These are phyloP conservation scores for Arthrobotrys sinensis DNA, from an alignment of 2,329 filamentous ascomycete species.

Conservation along the genomic window DNA sequence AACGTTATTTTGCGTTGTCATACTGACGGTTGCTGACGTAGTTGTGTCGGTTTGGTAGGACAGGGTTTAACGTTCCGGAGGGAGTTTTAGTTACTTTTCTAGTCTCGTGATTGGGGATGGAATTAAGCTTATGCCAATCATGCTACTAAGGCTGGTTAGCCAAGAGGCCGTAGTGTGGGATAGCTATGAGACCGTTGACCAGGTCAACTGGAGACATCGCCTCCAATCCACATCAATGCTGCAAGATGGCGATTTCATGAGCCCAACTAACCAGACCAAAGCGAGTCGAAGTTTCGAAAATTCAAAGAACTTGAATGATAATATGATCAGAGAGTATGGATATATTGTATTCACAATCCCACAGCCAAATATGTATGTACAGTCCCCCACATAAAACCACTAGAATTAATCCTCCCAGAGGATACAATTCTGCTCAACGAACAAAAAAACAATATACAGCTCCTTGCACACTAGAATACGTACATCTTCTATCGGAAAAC, in stretches of 20 bases:
- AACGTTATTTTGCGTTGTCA: constrained; percentile 61
- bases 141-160: too few species aligned
- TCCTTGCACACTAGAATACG: not conserved
- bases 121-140: too few species aligned
- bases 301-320: not conserved
- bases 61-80: not conserved
- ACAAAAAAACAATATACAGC: constrained; percentile 5
- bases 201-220: too few species aligned
- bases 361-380: constrained; percentile 9
- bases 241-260: too few species aligned
- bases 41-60: not conserved
- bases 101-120: too few species aligned
- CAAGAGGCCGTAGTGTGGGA: too few species aligned
- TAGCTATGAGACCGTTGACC: too few species aligned
- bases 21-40: constrained; percentile 50
- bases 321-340: not conserved
- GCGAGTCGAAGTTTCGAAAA: too few species aligned
- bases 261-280: too few species aligned
- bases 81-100: not conserved
- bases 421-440: not conserved
- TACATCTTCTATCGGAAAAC: constrained; percentile 5
- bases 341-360: constrained; percentile 18
- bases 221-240: too few species aligned
- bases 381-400: not conserved
- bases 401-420: constrained; percentile 23